Evolutionary conservation across 2,329 filamentous ascomycete species (phyloP).

Genomic region (Hypoxylon rubiginosum): DNA sequence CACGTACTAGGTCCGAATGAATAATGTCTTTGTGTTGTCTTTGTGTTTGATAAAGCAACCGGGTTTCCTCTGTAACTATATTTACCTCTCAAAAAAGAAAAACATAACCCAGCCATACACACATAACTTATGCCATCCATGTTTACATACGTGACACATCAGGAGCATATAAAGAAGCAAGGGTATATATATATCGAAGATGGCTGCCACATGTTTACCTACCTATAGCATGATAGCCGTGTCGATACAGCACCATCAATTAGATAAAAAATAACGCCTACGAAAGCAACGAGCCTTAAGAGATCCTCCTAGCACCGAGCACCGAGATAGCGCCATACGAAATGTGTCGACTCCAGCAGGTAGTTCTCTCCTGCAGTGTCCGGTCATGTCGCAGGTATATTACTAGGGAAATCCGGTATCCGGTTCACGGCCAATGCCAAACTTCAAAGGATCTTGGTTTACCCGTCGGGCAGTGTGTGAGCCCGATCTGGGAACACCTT

Average conservation of each 20-base stretch:
- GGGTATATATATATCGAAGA: neutral
- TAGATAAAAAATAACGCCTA: no score
- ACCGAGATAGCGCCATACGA: no score
- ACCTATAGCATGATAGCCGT: no score
- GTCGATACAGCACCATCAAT: no score
- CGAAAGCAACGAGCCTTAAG: neutral
- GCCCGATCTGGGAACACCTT: neutral
- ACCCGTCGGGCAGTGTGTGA: neutral
- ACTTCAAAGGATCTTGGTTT: neutral
- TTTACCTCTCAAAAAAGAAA: no score
- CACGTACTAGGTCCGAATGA: no score
- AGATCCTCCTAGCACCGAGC: neutral
- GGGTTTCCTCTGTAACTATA: no score
- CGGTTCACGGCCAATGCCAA: neutral
- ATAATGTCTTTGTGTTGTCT: no score
- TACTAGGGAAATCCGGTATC: neutral
- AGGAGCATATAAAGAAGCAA: neutral
- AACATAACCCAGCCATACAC: no score
- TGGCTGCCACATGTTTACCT: neutral
- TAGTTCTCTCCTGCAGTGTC: neutral
- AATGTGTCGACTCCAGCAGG: neutral
- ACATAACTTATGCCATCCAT: no score
- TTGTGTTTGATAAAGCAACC: no score
- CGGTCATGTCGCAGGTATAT: neutral
- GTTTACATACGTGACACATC: neutral